Evolutionary conservation across 1,284 basidiomycete species (phyloP), one percentile per base, ranked within the genome.

Genomic region (Rhodotorula sp.): DNA sequence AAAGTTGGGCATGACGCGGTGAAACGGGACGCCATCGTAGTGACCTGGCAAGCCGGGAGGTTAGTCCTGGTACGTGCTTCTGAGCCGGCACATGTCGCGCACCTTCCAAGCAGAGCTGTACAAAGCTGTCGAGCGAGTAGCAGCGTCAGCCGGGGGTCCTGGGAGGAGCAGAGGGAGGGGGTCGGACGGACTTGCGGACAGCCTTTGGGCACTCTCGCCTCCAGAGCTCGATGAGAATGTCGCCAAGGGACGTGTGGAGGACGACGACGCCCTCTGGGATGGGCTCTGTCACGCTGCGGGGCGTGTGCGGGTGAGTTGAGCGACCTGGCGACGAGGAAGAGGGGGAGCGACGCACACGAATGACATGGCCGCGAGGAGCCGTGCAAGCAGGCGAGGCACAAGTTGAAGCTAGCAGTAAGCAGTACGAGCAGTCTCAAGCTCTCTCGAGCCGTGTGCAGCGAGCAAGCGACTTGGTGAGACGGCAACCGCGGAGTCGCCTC

Each of bases 21-120:
- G 95, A 78, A 97, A 98, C 69, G 95, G 90, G 64, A 92, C 89
- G 54, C 91, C 90, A 77, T 99, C 96, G 82, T 98, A 99, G 82
- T 97, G 98, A 10, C 95, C 93, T 93, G 79, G 49, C 48, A 9
- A 34, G 34, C 34, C 34, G n/a, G n/a, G n/a, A n/a, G n/a, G n/a
- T n/a, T n/a, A n/a, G n/a, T n/a, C n/a, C n/a, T n/a, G n/a, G n/a
- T n/a, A n/a, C n/a, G n/a, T n/a, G n/a, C n/a, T n/a, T n/a, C n/a
- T n/a, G 25, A 45, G 25, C 34, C 9, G 46, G 13, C 23, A 34
- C 16, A 25, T n/a, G 61, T n/a, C 59, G 25, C 68, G 10, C 3
- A 68, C 76, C 77, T 73, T 78, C 77, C 13, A 78, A 59, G 57
- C 72, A 71, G 25, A 78, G 69, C 67, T 78, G 77, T 4, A 78